Base-by-base conservation (phyloP, 2,329 filamentous ascomycete genomes). In the Apiospora kogelbergensis region DNA sequence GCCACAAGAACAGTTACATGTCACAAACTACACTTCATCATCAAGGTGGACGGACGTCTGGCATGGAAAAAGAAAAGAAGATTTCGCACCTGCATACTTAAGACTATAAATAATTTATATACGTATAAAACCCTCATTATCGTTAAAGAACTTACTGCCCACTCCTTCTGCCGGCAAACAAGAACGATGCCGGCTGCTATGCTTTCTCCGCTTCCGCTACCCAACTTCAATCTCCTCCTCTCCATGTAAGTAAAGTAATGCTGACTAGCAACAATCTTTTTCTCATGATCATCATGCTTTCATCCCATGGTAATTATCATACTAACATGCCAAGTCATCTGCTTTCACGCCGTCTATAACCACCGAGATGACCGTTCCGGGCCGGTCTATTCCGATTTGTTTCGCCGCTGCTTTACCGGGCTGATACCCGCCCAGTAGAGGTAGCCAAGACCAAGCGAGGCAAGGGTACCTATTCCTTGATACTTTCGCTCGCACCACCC, bases 401-500 rank as follows among this genome's bases (percentile, higher is more conserved):
- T 60, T 11, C 17, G 30, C 17, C 30, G 30, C 53, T 60, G 53
- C 53, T 60, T 37, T 60, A 60, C 53, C 30, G 17, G 53, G 17
- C 53, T 60, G 53, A 60, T 30, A 60, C 53, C 53, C 17, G 63
- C 41, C 63, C 63, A 33, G 40, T 44, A 40, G 41, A 45, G 20
- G 41, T 45, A 65, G 63, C 44, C 53, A 37, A 30, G 1, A 60
- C 30, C 30, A 60, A 60, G 53, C 30, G 53, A 60, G 53, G 53
- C 53, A 60, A 68, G 57, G 24, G n/a, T 33, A 37, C 44, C 37
- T 71, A 78, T 71, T 79, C 74, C 71, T 69, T 69, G 40, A 78
- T 76, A 40, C 70, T 69, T 63, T 77, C 75, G 26, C 66, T 69
- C 9, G 57, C 68, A 24, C 70, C 72, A 65, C 77, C 75, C 13